Evolutionary conservation across 2,329 filamentous ascomycete species (phyloP).

Genomic region (Fusarium sulawesiense): DNA sequence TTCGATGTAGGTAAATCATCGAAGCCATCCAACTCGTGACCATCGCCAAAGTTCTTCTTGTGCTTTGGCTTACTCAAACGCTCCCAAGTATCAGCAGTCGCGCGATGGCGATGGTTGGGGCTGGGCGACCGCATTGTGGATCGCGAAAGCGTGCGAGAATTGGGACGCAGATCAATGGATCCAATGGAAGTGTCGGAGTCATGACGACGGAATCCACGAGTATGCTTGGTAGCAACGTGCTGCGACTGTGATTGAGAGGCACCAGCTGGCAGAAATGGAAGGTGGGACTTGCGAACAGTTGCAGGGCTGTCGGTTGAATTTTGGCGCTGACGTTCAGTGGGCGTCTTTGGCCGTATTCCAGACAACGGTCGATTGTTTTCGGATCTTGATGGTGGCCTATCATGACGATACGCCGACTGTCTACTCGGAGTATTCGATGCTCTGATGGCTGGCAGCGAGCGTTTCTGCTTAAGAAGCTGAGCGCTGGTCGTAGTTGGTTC

Average conservation of each 20-base stretch:
- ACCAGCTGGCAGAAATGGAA: conserved; percentile 84
- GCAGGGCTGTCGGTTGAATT: conserved; percentile 61
- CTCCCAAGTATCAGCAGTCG: conserved; percentile 66
- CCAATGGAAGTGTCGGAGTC: conserved; percentile 79
- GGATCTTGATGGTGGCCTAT: conserved; percentile 70
- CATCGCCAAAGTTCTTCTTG: conserved; percentile 80
- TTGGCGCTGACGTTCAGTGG: conserved; percentile 70
- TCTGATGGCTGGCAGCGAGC: conserved; percentile 71
- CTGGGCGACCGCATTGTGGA: conserved; percentile 70
- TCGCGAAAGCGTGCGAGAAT: conserved; percentile 68
- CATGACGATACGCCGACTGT: conserved; percentile 59
- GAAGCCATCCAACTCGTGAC: conserved; percentile 90
- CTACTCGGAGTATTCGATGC: conserved; percentile 64
- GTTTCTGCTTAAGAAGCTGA: conserved; percentile 73
- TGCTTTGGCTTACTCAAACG: conserved; percentile 76
- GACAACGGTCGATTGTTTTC: conserved; percentile 64
- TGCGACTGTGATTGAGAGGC: conserved; percentile 79
- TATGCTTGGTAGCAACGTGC: conserved; percentile 77
- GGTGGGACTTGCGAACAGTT: conserved; percentile 68
- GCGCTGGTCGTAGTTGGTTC: conserved; percentile 74
- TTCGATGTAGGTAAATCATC: conserved; percentile 93
- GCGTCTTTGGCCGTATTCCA: conserved; percentile 74
- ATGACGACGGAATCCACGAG: conserved; percentile 79
- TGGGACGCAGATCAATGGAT: conserved; percentile 67
- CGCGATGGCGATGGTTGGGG: conserved; percentile 59